Evolutionary conservation across 306 rosid species (phyloP).

Genomic region (Quercus wislizeni): DNA sequence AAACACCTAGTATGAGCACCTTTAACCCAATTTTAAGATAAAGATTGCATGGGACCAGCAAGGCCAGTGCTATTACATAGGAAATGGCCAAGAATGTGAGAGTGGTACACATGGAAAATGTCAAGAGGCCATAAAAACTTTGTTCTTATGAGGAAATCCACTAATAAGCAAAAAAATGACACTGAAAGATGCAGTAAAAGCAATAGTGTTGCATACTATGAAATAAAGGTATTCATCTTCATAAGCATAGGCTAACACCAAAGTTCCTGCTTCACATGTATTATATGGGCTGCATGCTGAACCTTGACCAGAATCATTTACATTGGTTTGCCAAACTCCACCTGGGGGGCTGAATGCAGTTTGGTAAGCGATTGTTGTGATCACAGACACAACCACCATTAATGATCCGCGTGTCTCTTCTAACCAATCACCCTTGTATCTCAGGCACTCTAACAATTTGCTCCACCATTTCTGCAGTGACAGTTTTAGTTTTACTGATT

Average conservation of each 20-base stretch:
- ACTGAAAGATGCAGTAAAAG: too few species aligned
- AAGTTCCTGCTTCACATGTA: constrained; percentile 15
- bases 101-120: too few species aligned
- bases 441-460: background rate
- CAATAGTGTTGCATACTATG: too few species aligned
- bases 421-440: background rate
- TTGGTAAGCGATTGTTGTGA: background rate
- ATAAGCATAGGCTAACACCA: constrained; percentile 4
- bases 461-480: background rate
- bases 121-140: too few species aligned
- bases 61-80: too few species aligned
- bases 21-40: too few species aligned
- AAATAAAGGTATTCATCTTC: too few species aligned
- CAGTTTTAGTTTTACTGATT: background rate
- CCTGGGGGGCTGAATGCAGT: background rate
- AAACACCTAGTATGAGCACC: too few species aligned
- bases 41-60: too few species aligned
- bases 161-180: too few species aligned
- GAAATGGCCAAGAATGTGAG: too few species aligned
- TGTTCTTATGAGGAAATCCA: too few species aligned
- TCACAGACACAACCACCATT: background rate
- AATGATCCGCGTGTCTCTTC: background rate
- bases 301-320: background rate
- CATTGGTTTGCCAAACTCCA: constrained; percentile 28
- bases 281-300: background rate